Base-by-base conservation (phyloP, 2,329 filamentous ascomycete genomes). In the Verticillium nubilum region DNA sequence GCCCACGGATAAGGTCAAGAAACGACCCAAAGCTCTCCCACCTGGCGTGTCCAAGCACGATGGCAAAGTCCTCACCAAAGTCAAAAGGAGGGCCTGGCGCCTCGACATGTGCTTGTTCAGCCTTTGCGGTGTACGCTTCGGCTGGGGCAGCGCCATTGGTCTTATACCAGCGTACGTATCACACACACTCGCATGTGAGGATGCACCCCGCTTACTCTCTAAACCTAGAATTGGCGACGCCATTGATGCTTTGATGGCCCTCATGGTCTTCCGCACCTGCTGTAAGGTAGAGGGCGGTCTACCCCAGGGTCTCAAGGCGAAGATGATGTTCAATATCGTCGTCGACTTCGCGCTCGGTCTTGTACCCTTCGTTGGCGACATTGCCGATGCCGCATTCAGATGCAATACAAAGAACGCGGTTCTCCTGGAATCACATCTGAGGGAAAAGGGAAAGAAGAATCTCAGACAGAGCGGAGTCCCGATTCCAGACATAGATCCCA, bases 111-210 rank as follows among this genome's bases (percentile, higher is more conserved):
- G 84, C 59, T 83, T 97, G 5, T 96, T 94, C 78, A 92, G 85
- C 69, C 85, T 91, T 69, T 85, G 89, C 64, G 92, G 92, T 52
- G 82, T 96, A 61, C 85, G 88, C 60, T 93, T 98, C 70, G 95
- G 95, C 58, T 97, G 92, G 92, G 86, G 90, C 57, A 90, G 88
- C 67, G 84, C 97, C 60, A 91, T 98, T 67, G 95, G 88, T 15
- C 71, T 98, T 7, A 74, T 98, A 58, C 95, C 95, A 66, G 85
- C 85, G 84, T 92, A 82, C 81, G 90, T 83, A 59, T 13, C 53
- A 9, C 5, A n/a, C 19, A 15, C 60, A n/a, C 47, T 12, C 19
- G 27, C 2, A 17, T 19, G 15, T 31, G 19, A 35, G 26, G 9
- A 13, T 37, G 19, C 9, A n/a, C 29, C 28, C 17, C 17, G 42